These are phyloP conservation scores for Venturia pyrina DNA, from an alignment of 2,329 filamentous ascomycete species.

Conservation along the genomic window DNA sequence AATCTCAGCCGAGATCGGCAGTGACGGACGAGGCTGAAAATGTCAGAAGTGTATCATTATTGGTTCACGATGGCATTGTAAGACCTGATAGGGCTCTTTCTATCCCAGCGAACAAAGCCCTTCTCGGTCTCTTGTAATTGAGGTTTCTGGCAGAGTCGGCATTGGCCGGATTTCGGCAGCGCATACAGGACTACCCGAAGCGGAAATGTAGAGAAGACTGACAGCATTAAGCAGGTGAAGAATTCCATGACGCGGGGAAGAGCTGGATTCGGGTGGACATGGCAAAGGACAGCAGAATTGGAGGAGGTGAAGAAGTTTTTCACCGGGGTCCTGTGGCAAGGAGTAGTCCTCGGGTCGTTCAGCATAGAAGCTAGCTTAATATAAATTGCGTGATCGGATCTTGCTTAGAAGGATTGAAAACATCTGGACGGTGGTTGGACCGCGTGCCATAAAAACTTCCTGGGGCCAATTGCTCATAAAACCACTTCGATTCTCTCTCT, in stretches of 20 bases:
- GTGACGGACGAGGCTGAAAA: background rate
- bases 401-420: slow-evolving; percentile 7
- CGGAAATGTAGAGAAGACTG: background rate
- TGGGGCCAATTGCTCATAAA: background rate
- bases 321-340: background rate
- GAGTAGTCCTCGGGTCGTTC: background rate
- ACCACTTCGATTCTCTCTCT: background rate
- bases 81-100: background rate
- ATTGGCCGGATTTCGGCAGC: background rate
- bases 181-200: background rate
- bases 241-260: slow-evolving; percentile 4
- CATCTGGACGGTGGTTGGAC: background rate
- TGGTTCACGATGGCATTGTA: background rate
- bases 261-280: background rate
- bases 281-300: background rate
- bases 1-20: background rate
- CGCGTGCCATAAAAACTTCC: background rate
- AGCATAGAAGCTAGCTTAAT: background rate
- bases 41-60: background rate
- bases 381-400: background rate
- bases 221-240: too few relatives aligned
- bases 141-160: too few relatives aligned
- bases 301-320: background rate
- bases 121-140: too few relatives aligned
- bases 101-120: background rate